Percentiles rank a stretch among this genome's conserved stretches.
phyloP scores from a whole-genome alignment of 2,329 filamentous ascomycete genomes.

The Akanthomyces dipterigenus region DNA sequence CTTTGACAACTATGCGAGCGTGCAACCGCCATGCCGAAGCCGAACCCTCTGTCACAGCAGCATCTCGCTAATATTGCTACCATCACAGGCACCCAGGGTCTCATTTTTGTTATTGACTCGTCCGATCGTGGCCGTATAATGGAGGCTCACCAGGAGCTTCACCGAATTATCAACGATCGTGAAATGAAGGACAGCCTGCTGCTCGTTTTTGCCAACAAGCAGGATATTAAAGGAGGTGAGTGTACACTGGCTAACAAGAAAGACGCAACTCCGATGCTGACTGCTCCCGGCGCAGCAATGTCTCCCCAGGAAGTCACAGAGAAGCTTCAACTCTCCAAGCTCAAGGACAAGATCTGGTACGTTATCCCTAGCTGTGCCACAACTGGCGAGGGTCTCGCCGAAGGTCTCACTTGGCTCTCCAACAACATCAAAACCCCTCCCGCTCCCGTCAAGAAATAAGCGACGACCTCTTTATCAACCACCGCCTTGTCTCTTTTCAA shows the following conservation, averaged over 20 bases:
- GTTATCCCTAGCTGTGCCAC: conserved; percentile 79
- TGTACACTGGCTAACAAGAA: conserved; percentile 10
- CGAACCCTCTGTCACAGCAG: no score
- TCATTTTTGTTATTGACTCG: conserved; percentile 98
- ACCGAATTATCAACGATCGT: conserved; percentile 95
- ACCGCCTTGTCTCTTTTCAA: background rate
- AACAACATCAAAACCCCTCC: conserved; percentile 71
- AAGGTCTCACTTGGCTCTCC: conserved; percentile 76
- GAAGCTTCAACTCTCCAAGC: conserved; percentile 64
- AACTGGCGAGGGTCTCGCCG: conserved; percentile 71
- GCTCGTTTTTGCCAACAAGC: conserved; percentile 97
- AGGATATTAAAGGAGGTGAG: conserved; percentile 79
- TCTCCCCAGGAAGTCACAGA: conserved; percentile 74
- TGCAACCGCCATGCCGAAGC: no score
- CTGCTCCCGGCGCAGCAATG: conserved; percentile 55
- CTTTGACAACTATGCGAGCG: background rate
- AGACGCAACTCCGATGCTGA: background rate
- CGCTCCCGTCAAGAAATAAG: conserved; percentile 48
- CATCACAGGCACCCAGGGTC: conserved; percentile 74
- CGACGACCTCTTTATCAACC: background rate
- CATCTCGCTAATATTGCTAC: background rate
- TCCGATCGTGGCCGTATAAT: conserved; percentile 87
- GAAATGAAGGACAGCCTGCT: conserved; percentile 96
- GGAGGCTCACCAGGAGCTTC: conserved; percentile 86
- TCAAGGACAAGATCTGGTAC: conserved; percentile 81